Evolutionary conservation across 164 flowering plant genomes (phyloP).

Genomic region (Dillenia turbinata): DNA sequence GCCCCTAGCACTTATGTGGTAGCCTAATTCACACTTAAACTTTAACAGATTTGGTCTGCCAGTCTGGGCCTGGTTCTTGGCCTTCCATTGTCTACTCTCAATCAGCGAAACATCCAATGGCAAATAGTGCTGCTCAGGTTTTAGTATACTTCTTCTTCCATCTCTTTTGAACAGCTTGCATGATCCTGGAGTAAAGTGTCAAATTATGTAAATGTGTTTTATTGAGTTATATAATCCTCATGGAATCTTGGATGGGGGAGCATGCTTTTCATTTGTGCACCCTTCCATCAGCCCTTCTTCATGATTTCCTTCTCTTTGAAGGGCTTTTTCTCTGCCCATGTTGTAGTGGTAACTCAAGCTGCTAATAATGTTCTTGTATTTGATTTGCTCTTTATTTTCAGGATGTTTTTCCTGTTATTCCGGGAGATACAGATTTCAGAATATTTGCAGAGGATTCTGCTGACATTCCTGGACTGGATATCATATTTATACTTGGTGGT

Average conservation of each 20-base stretch:
- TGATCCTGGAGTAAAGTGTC: too few species aligned
- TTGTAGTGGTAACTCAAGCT: too few species aligned
- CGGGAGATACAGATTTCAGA: constrained; percentile 98
- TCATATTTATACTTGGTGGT: constrained; percentile 92
- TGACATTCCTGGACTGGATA: constrained; percentile 93
- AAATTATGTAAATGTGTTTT: too few species aligned
- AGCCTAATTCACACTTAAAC: too few species aligned
- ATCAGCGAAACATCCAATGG: constrained; percentile 92
- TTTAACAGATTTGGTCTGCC: constrained; percentile 87
- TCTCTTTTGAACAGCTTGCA: neutral
- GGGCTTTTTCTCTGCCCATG: too few species aligned
- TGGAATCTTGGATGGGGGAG: too few species aligned
- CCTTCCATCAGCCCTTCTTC: too few species aligned
- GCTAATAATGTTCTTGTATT: neutral
- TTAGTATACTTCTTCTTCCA: constrained; percentile 4
- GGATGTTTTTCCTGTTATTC: constrained; percentile 90
- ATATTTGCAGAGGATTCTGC: constrained; percentile 85
- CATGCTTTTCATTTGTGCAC: too few species aligned
- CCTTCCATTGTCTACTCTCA: constrained; percentile 82
- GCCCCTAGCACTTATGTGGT: too few species aligned
- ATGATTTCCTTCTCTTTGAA: too few species aligned
- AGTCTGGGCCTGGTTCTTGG: constrained; percentile 99
- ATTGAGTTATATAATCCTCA: too few species aligned
- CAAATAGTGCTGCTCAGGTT: constrained; percentile 97
- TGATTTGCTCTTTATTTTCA: constrained; percentile 31